phyloP scores from a whole-genome alignment of 2,329 filamentous ascomycete genomes.

The Rutstroemia sp. region DNA sequence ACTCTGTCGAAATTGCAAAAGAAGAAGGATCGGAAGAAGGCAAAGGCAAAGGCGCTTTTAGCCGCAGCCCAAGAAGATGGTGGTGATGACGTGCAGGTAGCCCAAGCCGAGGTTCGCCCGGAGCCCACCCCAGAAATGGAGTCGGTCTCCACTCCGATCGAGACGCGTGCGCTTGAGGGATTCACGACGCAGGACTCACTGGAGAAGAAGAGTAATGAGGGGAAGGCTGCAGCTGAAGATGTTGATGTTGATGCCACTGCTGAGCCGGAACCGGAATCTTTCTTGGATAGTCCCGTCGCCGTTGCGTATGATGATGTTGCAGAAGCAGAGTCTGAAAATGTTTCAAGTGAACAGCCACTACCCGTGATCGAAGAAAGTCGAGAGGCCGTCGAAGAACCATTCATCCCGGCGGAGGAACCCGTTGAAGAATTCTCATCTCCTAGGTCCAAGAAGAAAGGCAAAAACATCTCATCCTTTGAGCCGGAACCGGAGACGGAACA shows the following conservation, averaged over 20 bases:
- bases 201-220: constrained; percentile 14
- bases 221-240: neutral
- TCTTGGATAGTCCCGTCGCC: neutral
- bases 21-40: constrained; percentile 30
- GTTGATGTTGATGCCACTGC: no score
- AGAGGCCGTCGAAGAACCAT: neutral
- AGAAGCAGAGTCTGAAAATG: neutral
- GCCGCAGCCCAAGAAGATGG: constrained; percentile 12
- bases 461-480: constrained; percentile 5
- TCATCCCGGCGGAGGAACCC: neutral
- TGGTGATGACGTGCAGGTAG: neutral
- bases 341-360: constrained; percentile 7
- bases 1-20: constrained; percentile 30
- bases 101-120: constrained; percentile 4
- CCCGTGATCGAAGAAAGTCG: neutral
- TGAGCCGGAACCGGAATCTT: neutral
- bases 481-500: neutral
- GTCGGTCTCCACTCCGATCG: neutral
- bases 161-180: neutral
- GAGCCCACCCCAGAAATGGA: constrained; percentile 3
- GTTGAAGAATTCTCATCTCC: constrained; percentile 8
- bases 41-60: constrained; percentile 11
- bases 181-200: constrained; percentile 8
- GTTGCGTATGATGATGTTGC: neutral
- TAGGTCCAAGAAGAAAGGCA: constrained; percentile 18